Conservation (phyloP, 2,329 filamentous ascomycete genomes). For the Neocucurbitaria cava region DNA sequence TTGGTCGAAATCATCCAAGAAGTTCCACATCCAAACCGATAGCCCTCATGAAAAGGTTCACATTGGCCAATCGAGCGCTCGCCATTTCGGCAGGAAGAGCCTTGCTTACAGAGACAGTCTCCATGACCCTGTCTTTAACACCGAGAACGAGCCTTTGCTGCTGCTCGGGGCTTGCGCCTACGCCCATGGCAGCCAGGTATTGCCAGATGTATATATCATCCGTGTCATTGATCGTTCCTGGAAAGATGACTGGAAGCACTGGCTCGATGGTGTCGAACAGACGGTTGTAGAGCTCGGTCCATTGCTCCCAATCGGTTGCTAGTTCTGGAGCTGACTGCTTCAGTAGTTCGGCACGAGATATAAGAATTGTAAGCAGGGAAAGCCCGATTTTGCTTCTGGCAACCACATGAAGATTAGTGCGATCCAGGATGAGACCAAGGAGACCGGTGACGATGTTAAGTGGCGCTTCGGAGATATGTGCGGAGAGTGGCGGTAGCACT, state of each 20-base stretch:
- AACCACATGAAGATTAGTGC: conserved; percentile 83
- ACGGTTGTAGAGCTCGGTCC: conserved; percentile 81
- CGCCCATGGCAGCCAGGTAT: conserved; percentile 92
- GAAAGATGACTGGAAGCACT: conserved; percentile 84
- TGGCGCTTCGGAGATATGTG: conserved; percentile 88
- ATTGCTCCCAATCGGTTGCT: conserved; percentile 75
- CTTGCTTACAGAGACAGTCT: conserved; percentile 88
- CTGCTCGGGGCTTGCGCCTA: conserved; percentile 90
- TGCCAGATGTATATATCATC: conserved; percentile 99
- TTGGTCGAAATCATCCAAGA: conserved; percentile 59
- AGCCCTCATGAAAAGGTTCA: conserved; percentile 98
- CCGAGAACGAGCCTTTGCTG: conserved; percentile 93
- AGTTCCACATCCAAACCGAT: conserved; percentile 97
- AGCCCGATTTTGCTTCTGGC: conserved; percentile 87
- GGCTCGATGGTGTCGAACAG: conserved; percentile 90
- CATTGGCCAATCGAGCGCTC: conserved; percentile 82
- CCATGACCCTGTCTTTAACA: conserved; percentile 97
- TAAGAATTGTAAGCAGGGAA: conserved; percentile 88
- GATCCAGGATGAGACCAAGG: conserved; percentile 80
- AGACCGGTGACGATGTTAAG: conserved; percentile 91
- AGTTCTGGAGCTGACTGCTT: conserved; percentile 77
- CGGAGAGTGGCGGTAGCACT: conserved; percentile 89
- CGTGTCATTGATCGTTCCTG: conserved; percentile 84
- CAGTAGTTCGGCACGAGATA: conserved; percentile 91
- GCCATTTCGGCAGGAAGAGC: conserved; percentile 87